These are phyloP conservation scores for Cercospora citrullina DNA, from an alignment of 2,329 filamentous ascomycete genomes.

Conservation along the genomic window DNA sequence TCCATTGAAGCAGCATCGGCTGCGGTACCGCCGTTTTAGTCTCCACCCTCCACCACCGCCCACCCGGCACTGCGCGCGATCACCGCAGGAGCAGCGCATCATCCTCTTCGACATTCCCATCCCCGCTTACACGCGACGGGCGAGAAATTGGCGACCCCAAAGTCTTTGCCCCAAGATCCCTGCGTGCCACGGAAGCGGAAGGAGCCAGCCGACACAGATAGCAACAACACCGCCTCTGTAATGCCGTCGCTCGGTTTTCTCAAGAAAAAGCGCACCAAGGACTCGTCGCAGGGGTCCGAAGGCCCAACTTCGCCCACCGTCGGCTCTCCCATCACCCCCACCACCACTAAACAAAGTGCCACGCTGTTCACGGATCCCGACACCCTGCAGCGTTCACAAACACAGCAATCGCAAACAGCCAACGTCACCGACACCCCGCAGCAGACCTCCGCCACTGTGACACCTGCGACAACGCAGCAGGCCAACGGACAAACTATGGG, in stretches of 20 bases:
- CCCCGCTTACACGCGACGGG: constrained; percentile 13
- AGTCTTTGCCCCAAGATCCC: constrained; percentile 20
- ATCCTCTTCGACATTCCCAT: constrained; percentile 15
- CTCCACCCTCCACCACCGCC: constrained; percentile 9
- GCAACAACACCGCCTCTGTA: constrained; percentile 29
- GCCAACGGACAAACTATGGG: constrained; percentile 24
- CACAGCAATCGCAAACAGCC: constrained; percentile 24
- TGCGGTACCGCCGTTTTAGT: constrained; percentile 9
- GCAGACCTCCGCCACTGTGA: constrained; percentile 35
- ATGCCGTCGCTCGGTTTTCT: constrained; percentile 97
- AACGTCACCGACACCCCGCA: constrained; percentile 29
- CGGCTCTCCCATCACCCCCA: constrained; percentile 47
- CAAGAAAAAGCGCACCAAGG: constrained; percentile 98
- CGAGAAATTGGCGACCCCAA: constrained; percentile 26
- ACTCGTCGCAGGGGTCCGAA: constrained; percentile 60
- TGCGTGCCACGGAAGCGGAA: constrained; percentile 31
- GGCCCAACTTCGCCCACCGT: constrained; percentile 62
- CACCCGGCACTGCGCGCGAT: neutral
- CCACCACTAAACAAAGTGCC: constrained; percentile 45
- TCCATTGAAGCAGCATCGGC: constrained; percentile 6
- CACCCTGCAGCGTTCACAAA: constrained; percentile 32
- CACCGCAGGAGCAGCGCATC: neutral
- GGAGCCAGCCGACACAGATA: constrained; percentile 20
- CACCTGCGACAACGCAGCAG: constrained; percentile 14
- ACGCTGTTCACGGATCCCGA: constrained; percentile 34